Percentiles rank a stretch among this genome's conserved stretches.
These are phyloP conservation scores for Rhododendron williamsianum DNA, from an alignment of 148 eudicot genomes.

Conservation along the genomic window DNA sequence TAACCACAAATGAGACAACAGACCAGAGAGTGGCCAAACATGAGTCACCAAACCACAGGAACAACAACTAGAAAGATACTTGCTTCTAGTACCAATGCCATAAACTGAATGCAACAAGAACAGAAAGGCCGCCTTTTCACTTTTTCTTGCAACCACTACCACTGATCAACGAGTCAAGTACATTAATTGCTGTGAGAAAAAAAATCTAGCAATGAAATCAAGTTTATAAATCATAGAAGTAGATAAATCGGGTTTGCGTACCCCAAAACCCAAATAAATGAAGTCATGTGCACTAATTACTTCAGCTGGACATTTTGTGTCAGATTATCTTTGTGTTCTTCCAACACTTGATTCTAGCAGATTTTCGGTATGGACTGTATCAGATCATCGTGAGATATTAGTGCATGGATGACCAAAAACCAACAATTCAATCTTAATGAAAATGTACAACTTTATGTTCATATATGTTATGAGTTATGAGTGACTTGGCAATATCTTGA, in stretches of 20 bases:
- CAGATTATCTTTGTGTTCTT: neutral
- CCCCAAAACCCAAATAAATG: neutral
- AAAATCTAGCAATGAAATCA: neutral
- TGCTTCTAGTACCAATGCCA: neutral
- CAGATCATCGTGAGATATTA: neutral
- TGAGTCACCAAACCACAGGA: constrained; percentile 4
- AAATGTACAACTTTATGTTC: neutral
- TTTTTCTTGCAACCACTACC: neutral
- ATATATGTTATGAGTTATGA: neutral
- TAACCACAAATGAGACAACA: neutral
- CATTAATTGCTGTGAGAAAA: neutral
- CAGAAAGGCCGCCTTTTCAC: neutral
- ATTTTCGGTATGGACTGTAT: neutral
- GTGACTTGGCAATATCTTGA: neutral
- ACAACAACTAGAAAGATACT: neutral
- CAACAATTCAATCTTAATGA: neutral
- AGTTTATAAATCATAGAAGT: neutral
- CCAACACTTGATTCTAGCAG: neutral
- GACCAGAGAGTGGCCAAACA: neutral
- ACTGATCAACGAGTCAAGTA: neutral
- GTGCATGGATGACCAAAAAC: neutral
- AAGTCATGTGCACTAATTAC: neutral
- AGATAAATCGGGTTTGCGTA: neutral
- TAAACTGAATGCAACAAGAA: neutral
- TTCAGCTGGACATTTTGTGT: neutral